A percentile compares a stretch with the other conserved stretches of the same genome.
These are phyloP conservation scores for Populus hybrid DNA, from an alignment of 441 rosid genomes.

Conservation along the genomic window DNA sequence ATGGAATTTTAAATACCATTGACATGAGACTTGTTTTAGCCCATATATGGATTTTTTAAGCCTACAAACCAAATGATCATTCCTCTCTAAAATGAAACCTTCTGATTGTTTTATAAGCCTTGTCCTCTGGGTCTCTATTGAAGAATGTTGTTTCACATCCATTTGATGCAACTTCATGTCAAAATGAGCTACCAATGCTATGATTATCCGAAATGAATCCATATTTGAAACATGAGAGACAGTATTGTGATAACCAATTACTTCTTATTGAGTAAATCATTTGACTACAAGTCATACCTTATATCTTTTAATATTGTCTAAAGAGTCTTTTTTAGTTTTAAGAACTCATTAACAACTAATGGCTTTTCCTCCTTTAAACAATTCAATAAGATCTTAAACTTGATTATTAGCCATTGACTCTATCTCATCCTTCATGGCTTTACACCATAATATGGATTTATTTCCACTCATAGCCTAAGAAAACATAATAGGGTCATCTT, in stretches of 20 bases:
- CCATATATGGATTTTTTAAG: not conserved
- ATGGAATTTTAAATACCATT: not conserved
- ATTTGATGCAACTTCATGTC: not conserved
- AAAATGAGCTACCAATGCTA: not conserved
- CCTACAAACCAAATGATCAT: not conserved
- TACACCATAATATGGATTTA: too few species aligned
- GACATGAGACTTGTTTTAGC: not conserved
- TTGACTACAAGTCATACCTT: not conserved
- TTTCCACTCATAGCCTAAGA: too few species aligned
- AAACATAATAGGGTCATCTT: too few species aligned
- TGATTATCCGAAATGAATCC: not conserved
- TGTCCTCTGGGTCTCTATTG: not conserved
- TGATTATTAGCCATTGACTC: too few species aligned
- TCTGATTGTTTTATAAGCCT: not conserved
- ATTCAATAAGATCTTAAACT: too few species aligned
- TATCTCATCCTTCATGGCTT: too few species aligned
- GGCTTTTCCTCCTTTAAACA: too few species aligned
- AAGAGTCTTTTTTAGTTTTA: conserved; percentile 1
- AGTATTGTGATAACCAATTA: not conserved
- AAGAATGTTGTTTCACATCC: not conserved
- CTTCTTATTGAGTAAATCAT: not conserved
- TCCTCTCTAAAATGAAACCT: not conserved
- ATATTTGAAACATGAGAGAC: conserved; percentile 3
- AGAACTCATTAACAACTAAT: not conserved
- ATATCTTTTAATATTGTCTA: not conserved